Conservation (phyloP, 805 yeast species). For the Candida coquimbonensis region DNA sequence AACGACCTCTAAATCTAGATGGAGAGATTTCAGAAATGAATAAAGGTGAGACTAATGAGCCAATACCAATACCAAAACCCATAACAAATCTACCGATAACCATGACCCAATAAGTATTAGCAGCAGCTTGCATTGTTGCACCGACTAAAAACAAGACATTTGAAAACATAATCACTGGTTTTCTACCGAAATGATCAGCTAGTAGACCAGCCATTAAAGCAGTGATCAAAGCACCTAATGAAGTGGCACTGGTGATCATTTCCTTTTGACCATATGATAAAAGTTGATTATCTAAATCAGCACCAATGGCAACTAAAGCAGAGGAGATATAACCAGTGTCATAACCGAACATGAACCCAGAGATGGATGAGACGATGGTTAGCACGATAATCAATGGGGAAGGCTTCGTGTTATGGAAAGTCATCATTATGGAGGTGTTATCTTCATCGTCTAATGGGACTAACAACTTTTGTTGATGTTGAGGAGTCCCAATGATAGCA, state of each 20-base stretch:
- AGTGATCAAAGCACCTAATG: conserved; percentile 84
- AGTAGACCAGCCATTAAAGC: conserved; percentile 70
- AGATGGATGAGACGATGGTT: conserved; percentile 76
- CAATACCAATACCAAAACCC: conserved; percentile 96
- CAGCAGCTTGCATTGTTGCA: conserved; percentile 74
- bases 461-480: conserved; percentile 7
- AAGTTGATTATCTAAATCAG: conserved; percentile 53
- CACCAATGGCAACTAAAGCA: conserved; percentile 80
- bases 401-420: conserved; percentile 44
- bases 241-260: conserved; percentile 88
- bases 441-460: conserved; percentile 42
- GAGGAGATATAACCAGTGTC: conserved; percentile 96
- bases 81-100: conserved; percentile 83
- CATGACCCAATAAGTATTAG: conserved; percentile 85
- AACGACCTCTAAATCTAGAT: conserved; percentile 80
- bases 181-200: conserved; percentile 83
- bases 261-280: conserved; percentile 79
- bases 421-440: conserved; percentile 38
- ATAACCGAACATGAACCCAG: conserved; percentile 96
- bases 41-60: conserved; percentile 89
- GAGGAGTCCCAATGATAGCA: no score
- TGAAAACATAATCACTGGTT: conserved; percentile 75
- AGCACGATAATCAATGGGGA: conserved; percentile 59
- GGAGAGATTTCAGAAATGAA: conserved; percentile 93
- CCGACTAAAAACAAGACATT: conserved; percentile 80